Percentiles rank a stretch among this genome's conserved stretches.
phyloP scores from a whole-genome alignment of 352 stramenopile genomes.

The Sclerospora graminicola region DNA sequence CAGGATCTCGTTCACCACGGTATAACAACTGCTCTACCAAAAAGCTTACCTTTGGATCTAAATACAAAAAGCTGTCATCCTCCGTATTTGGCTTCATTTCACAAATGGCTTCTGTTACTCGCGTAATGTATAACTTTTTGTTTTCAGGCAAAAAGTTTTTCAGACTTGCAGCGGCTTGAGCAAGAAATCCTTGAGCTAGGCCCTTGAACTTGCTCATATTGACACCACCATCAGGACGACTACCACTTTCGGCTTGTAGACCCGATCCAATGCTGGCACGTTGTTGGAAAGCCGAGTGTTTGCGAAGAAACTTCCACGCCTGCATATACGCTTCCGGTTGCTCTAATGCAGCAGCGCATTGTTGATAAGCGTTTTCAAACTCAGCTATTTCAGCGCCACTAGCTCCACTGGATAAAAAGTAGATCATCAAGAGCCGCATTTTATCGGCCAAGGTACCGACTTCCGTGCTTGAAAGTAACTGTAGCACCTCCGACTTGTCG shows the following conservation, averaged over 20 bases:
- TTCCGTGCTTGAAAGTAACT: constrained; percentile 48
- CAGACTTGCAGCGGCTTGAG: constrained; percentile 70
- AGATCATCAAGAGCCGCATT: constrained; percentile 82
- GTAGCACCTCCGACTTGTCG: constrained; percentile 59
- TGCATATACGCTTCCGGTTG: constrained; percentile 32
- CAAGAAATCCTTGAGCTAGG: constrained; percentile 67
- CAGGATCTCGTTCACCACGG: too few species aligned
- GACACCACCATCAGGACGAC: constrained; percentile 24
- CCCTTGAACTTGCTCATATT: constrained; percentile 83
- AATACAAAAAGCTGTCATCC: constrained; percentile 75
- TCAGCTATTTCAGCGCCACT: constrained; percentile 61
- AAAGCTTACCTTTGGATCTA: constrained; percentile 67
- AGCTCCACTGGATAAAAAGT: constrained; percentile 70
- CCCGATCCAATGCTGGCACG: constrained; percentile 52
- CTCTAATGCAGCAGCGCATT: constrained; percentile 27
- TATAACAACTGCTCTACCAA: too few species aligned
- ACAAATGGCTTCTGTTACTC: constrained; percentile 74
- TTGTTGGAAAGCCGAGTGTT: constrained; percentile 75
- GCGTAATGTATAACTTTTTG: constrained; percentile 80
- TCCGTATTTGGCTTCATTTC: constrained; percentile 73
- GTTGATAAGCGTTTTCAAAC: constrained; percentile 62
- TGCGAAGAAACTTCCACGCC: constrained; percentile 75
- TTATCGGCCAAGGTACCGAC: constrained; percentile 71
- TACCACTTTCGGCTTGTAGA: constrained; percentile 24
- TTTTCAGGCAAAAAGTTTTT: constrained; percentile 84